These are phyloP conservation scores for Starmerella scarabaei DNA, from an alignment of 805 yeast species.

Conservation along the genomic window DNA sequence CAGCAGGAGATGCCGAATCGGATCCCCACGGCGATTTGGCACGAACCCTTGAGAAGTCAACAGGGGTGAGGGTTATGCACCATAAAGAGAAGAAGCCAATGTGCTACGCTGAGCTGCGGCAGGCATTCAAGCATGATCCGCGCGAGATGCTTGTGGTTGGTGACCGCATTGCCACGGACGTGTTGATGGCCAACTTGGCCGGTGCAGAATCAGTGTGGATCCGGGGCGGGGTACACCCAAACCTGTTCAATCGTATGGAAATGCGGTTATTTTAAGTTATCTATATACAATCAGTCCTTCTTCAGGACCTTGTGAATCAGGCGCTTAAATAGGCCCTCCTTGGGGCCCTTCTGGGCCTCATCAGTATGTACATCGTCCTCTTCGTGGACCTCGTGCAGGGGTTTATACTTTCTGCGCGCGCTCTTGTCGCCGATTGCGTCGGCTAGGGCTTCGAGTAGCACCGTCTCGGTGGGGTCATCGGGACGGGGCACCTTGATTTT, in stretches of 20 bases:
- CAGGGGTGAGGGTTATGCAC: constrained; percentile 30
- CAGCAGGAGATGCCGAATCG: constrained; percentile 73
- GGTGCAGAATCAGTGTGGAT: constrained; percentile 80
- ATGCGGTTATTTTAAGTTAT: constrained; percentile 12
- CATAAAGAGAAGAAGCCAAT: constrained; percentile 29
- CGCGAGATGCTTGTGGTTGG: constrained; percentile 75
- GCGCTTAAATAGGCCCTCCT: constrained; percentile 27
- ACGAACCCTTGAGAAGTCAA: constrained; percentile 40
- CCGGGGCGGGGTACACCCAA: constrained; percentile 49
- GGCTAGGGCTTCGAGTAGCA: constrained; percentile 85
- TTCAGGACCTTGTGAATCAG: constrained; percentile 26
- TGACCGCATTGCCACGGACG: constrained; percentile 81
- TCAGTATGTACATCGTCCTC: constrained; percentile 5
- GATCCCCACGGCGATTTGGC: constrained; percentile 55
- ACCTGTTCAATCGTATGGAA: constrained; percentile 16
- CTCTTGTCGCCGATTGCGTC: constrained; percentile 69
- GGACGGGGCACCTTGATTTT: constrained; percentile 64
- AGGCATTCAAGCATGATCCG: constrained; percentile 40
- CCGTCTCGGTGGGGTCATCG: constrained; percentile 69
- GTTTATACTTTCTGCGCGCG: constrained; percentile 53
- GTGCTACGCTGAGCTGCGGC: constrained; percentile 46
- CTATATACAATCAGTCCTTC: constrained; percentile 14
- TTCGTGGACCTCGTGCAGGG: constrained; percentile 21
- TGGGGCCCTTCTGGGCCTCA: constrained; percentile 1
- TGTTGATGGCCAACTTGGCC: constrained; percentile 89